phyloP scores from a whole-genome alignment of 306 rosid genomes.

The Sicyos baderoa region DNA sequence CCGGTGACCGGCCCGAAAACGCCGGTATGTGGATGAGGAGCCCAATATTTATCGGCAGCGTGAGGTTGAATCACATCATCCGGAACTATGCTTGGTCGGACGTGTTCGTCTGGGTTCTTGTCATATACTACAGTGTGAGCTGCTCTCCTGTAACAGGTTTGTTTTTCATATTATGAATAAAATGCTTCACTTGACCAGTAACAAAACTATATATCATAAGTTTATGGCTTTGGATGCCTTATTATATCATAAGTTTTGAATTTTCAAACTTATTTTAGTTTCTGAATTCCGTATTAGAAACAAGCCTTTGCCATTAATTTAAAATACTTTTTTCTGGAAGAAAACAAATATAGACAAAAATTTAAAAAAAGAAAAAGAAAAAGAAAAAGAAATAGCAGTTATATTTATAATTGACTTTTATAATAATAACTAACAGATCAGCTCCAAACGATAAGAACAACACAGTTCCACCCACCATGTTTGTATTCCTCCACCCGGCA shows the following conservation, averaged over 20 bases:
- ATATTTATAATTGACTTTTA: not conserved
- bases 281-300: no score
- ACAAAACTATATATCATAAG: no score
- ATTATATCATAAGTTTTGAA: no score
- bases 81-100: conserved; percentile 38
- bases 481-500: not conserved
- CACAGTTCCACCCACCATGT: conserved; percentile 1
- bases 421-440: not conserved
- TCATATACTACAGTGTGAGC: conserved; percentile 57
- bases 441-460: conserved; percentile 1
- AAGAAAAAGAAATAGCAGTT: not conserved
- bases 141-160: conserved; percentile 43
- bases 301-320: no score
- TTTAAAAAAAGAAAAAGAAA: no score
- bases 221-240: no score
- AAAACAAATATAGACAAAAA: not conserved
- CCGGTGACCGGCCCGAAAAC: conserved; percentile 62
- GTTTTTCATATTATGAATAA: not conserved
- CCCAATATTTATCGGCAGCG: conserved; percentile 67
- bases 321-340: not conserved
- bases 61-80: conserved; percentile 56
- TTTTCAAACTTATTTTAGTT: not conserved
- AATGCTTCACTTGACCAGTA: not conserved
- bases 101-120: conserved; percentile 68
- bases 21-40: conserved; percentile 82